These are phyloP conservation scores for Phytophthora podocarpi DNA, from an alignment of 352 stramenopile genomes.

Conservation along the genomic window DNA sequence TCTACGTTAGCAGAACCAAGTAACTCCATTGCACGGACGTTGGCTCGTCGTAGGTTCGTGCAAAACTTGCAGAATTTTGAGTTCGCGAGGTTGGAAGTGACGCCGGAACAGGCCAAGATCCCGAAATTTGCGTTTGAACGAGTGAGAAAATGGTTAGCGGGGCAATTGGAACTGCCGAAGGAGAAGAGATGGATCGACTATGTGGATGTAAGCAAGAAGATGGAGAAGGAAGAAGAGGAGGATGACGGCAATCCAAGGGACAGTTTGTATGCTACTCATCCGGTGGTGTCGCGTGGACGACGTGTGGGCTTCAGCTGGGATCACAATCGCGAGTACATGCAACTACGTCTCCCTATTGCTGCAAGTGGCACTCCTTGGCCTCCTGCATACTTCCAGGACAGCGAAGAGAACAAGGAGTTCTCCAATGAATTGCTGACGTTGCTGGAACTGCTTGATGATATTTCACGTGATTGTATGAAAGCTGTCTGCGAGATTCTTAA, in stretches of 20 bases:
- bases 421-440: constrained; percentile 63
- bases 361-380: constrained; percentile 80
- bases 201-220: constrained; percentile 48
- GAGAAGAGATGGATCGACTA: constrained; percentile 70
- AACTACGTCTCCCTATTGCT: constrained; percentile 68
- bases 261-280: constrained; percentile 34
- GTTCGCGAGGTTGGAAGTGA: constrained; percentile 76
- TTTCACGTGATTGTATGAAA: constrained; percentile 79
- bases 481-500: constrained; percentile 75
- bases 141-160: constrained; percentile 67
- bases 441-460: constrained; percentile 62
- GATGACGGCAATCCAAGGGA: constrained; percentile 12
- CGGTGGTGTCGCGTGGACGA: constrained; percentile 62
- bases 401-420: constrained; percentile 45
- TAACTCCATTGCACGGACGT: constrained; percentile 55
- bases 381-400: constrained; percentile 65
- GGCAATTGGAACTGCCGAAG: constrained; percentile 53
- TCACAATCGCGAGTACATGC: constrained; percentile 80
- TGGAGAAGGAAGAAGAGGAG: background rate
- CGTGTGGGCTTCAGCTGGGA: constrained; percentile 79
- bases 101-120: constrained; percentile 62
- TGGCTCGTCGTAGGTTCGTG: constrained; percentile 64
- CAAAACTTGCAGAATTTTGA: constrained; percentile 74
- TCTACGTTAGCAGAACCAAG: constrained; percentile 30
- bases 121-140: constrained; percentile 54